Base-by-base conservation (phyloP, 805 yeast genomes). In the Blastobotrys terrestris region DNA sequence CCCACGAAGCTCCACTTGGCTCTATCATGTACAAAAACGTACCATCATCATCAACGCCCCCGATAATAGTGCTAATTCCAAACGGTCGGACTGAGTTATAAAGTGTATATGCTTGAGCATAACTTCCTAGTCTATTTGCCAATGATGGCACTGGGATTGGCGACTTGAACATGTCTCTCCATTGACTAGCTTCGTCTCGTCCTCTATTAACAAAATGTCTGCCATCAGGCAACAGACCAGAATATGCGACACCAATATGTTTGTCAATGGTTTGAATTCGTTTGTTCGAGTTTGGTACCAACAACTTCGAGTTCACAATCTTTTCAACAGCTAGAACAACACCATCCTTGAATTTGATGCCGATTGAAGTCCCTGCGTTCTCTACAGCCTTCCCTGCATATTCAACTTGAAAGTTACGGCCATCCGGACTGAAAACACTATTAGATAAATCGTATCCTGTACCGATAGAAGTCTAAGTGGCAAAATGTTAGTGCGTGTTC, bases 361-460 rank as follows among this genome's bases (percentile, higher is more conserved):
- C 99, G 62, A 94, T 77, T 18, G 97, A 84, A 0, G 99, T 94
- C 8, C 97, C 95, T 48, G 97, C 97, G 64, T 90, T 91, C 70
- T 94, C 99, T 2, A 92, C 98, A 1, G 99, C 99, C 67, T 94
- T 94, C 63, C 86, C 78, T 31, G 99, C 99, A 65, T 94, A 94
- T 70, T 94, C 99, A 16, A 94, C 99, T 71, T 94, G 99, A 75
- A 94, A 94, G 71, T 51, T 67, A 71, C 77, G 73, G 65, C 79
- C 77, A 66, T 63, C 66, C 53, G 92, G 92, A 52, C 89, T 83
- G 74, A 94, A 94, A 57, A 92, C 97, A 73, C 95, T 85, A 75
- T 94, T 94, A 35, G 97, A 89, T 66, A 94, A 83, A 77, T 94
- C 99, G 81, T 94, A 94, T 16, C 99, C 99, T 26, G 99, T 94